Base-by-base conservation (phyloP, 441 rosid species). In the Bocquillonia castaneifolia region DNA sequence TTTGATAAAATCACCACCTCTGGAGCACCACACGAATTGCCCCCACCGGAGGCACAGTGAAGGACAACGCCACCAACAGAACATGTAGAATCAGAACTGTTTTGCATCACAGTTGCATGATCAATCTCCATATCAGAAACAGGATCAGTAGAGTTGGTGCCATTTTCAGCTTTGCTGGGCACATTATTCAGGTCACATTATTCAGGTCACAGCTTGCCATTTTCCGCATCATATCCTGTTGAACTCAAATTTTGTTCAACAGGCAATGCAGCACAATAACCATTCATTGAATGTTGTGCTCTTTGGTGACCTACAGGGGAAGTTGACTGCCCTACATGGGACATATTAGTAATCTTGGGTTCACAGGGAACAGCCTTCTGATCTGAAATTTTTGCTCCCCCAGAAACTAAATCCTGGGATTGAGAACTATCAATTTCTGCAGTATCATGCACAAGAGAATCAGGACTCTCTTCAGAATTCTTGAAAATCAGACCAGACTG, bases 1-100 rank as follows among this genome's bases (percentile, higher is more conserved):
- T 79, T 78, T 25, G 76, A 80, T 63, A 75, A 62, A 55, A 79
- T 34, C 40, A 76, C 68, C 59, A 47, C 81, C 77, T 76, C 78
- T 0, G 82, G 20, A 22, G 68, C 71, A 63, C 68, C 34, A 15
- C 58, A 25, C 5, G 79, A 63, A 50, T 66, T 76, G 66, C 74
- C 67, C 26, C 72, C 74, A 34, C 67, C 63, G 3, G 81, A 67
- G 58, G 72, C 76, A 72, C 75, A 75, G 20, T 47, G 66, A 74
- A 74, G 62, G 7, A 71, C 56, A 59, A 64, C 66, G 42, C 68
- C 64, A 12, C 76, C 68, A 50, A 58, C 54, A 26, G 81, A 64
- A 59, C 77, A 66, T 1, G 66, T 57, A 60, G 75, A 37, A 64
- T 66, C 82, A 25, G 69, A 39, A 55, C 39, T 69, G 40, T 59